Conservation (phyloP, 257 asterid species). For the Echium plantagineum region DNA sequence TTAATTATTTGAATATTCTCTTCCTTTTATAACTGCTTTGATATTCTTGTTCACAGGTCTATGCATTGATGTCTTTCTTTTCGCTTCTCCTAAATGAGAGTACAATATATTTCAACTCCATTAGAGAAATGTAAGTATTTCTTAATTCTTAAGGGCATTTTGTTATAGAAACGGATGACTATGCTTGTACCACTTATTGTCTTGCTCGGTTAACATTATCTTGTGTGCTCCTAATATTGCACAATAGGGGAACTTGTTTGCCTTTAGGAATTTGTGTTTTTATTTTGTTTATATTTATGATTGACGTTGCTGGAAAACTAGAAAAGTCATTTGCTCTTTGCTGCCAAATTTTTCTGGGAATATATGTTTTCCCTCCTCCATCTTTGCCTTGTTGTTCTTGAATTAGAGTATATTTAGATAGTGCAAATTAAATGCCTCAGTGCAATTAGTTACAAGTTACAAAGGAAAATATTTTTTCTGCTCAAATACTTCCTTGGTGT, state of each 20-base stretch:
- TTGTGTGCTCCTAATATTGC: not conserved
- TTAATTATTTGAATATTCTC: no score
- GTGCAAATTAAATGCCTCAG: no score
- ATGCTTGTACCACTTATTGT: not conserved
- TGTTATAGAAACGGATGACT: not conserved
- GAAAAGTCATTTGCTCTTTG: not conserved
- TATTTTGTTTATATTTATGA: no score
- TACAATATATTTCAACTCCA: constrained; percentile 82
- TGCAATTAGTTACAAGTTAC: not conserved
- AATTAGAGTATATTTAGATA: no score
- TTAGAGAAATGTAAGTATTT: constrained; percentile 79
- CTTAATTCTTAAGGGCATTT: not conserved
- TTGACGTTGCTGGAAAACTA: not conserved
- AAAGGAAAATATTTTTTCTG: no score
- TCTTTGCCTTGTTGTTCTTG: no score
- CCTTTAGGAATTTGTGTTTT: no score
- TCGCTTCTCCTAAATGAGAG: constrained; percentile 56
- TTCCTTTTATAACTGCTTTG: constrained; percentile 12
- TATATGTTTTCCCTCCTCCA: no score
- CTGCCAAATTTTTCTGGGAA: not conserved
- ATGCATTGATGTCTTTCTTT: constrained; percentile 89
- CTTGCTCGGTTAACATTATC: not conserved
- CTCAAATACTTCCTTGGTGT: no score
- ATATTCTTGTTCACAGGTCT: constrained; percentile 49
- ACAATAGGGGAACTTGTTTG: no score